phyloP scores from a whole-genome alignment of 2,329 filamentous ascomycete species.

The Didymella glomerata region DNA sequence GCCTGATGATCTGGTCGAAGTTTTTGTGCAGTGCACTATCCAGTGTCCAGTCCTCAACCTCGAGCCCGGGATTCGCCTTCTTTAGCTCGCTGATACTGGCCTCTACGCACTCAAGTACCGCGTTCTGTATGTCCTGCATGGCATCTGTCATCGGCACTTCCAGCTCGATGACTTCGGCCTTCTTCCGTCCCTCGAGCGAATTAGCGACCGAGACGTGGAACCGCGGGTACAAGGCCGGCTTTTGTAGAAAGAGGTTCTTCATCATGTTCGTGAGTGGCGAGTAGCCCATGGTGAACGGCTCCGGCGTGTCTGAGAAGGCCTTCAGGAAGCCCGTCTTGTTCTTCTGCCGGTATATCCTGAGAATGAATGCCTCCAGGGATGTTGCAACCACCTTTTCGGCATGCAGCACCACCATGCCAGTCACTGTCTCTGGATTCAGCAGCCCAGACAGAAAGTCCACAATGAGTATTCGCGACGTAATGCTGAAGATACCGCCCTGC shows the following conservation, averaged over 20 bases:
- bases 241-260: conserved; percentile 88
- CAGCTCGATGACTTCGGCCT: conserved; percentile 95
- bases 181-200: conserved; percentile 87
- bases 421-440: conserved; percentile 82
- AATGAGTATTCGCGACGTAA: conserved; percentile 93
- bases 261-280: conserved; percentile 88
- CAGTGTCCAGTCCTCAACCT: conserved; percentile 96
- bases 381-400: conserved; percentile 87
- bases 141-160: conserved; percentile 95
- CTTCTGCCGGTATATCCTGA: conserved; percentile 91
- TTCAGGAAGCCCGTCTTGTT: conserved; percentile 95
- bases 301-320: conserved; percentile 92
- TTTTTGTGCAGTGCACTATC: conserved; percentile 92
- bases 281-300: conserved; percentile 88
- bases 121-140: conserved; percentile 93
- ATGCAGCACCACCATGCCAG: conserved; percentile 86
- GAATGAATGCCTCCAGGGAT: conserved; percentile 91
- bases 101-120: conserved; percentile 95
- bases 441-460: conserved; percentile 90
- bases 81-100: conserved; percentile 92
- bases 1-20: conserved; percentile 86
- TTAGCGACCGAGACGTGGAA: conserved; percentile 92
- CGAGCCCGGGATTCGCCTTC: conserved; percentile 86
- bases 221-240: conserved; percentile 88
- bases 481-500: conserved; percentile 89